Percentiles rank a stretch among this genome's conserved stretches.
phyloP scores from a whole-genome alignment of 116 monocot species.

The Zostera marina region DNA sequence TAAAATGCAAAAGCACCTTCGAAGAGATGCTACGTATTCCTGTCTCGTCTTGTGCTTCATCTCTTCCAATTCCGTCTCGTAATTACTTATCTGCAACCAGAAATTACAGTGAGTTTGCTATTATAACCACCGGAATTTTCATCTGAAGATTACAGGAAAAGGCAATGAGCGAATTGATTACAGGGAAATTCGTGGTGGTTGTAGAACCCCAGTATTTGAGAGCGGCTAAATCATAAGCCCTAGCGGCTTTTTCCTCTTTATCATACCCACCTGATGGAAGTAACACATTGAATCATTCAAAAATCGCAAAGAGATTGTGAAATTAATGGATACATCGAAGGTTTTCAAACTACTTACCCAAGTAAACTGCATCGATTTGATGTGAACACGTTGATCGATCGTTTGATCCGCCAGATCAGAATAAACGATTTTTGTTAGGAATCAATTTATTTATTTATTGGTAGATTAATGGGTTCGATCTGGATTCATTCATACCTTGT shows the following conservation, averaged over 20 bases:
- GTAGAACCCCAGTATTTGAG: constrained; percentile 95
- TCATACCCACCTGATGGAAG: constrained; percentile 66
- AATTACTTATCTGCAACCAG: constrained; percentile 51
- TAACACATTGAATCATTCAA: neutral
- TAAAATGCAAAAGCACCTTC: too few species aligned
- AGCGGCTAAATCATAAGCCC: constrained; percentile 90
- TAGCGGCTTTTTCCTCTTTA: constrained; percentile 91
- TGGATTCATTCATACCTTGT: constrained; percentile 40
- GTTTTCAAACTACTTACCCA: too few species aligned
- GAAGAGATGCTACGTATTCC: constrained; percentile 88
- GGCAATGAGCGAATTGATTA: too few species aligned
- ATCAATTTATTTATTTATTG: too few species aligned
- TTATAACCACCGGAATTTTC: too few species aligned
- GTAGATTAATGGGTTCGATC: too few species aligned
- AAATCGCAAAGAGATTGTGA: too few species aligned
- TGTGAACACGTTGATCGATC: neutral
- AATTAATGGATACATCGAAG: too few species aligned
- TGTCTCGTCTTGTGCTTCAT: constrained; percentile 96
- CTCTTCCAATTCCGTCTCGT: constrained; percentile 87
- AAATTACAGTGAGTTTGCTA: neutral
- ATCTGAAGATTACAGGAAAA: too few species aligned
- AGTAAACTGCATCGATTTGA: constrained; percentile 46
- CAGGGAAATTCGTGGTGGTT: constrained; percentile 91
- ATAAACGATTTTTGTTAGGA: neutral
- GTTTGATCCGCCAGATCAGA: neutral